A percentile compares a stretch with the other conserved stretches of the same genome.
phyloP scores from a whole-genome alignment of 2,329 filamentous ascomycete species.

The Cryphonectria parasitica region DNA sequence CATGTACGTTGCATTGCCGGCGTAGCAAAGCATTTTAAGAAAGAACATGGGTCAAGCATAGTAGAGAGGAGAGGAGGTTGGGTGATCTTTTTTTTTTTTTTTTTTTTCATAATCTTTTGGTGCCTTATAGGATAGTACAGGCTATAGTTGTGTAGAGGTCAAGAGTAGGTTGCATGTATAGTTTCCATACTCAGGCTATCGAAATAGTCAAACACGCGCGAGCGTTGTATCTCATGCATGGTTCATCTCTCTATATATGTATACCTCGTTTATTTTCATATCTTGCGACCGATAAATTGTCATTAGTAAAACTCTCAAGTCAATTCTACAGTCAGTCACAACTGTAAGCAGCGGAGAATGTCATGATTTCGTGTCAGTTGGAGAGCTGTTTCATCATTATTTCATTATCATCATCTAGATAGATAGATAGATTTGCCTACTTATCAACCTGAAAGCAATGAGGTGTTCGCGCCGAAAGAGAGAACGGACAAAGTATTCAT shows the following conservation, averaged over 20 bases:
- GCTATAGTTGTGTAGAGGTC: background rate
- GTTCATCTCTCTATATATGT: too few relatives aligned
- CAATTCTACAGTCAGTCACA: background rate
- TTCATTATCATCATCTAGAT: conserved; percentile 3
- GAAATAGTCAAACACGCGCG: background rate
- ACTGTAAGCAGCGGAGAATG: background rate
- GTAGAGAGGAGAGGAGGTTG: background rate
- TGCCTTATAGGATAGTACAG: background rate
- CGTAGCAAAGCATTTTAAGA: background rate
- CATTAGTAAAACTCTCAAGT: too few relatives aligned
- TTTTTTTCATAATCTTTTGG: background rate
- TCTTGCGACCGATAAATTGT: background rate
- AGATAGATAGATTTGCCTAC: conserved; percentile 1
- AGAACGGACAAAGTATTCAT: background rate
- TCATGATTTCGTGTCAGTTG: background rate
- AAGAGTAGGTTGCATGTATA: background rate
- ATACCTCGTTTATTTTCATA: too few relatives aligned
- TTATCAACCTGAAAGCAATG: background rate
- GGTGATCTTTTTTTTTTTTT: background rate
- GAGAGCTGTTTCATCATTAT: background rate
- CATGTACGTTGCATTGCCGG: conserved; percentile 8
- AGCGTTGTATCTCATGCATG: too few relatives aligned
- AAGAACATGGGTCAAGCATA: background rate
- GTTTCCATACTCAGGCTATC: background rate
- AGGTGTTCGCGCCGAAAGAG: background rate